Percentiles rank a stretch among this genome's conserved stretches.
phyloP scores from a whole-genome alignment of 1,284 basidiomycete species.

The Paramarasmius palmivorus region DNA sequence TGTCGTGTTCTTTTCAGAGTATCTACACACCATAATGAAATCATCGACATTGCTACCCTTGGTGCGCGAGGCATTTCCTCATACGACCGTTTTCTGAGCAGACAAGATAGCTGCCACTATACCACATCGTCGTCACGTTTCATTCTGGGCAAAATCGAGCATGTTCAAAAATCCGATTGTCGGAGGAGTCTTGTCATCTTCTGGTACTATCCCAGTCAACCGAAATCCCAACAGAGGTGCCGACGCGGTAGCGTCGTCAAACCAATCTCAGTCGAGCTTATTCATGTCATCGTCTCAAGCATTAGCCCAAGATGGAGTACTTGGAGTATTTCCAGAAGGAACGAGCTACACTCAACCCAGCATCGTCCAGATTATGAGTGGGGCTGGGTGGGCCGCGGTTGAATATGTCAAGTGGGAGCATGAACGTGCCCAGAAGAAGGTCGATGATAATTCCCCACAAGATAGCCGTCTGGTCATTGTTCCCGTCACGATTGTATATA shows the following conservation, averaged over 20 bases:
- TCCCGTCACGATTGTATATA: slow-evolving; percentile 74
- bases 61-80: slow-evolving; percentile 28
- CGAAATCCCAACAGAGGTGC: slow-evolving; percentile 34
- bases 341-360: slow-evolving; percentile 63
- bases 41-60: slow-evolving; percentile 57
- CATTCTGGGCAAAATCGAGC: slow-evolving; percentile 73
- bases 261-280: slow-evolving; percentile 51
- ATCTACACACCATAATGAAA: slow-evolving; percentile 69
- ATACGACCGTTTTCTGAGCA: slow-evolving; percentile 1
- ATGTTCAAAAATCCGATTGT: slow-evolving; percentile 65
- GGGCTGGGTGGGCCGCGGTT: slow-evolving; percentile 77
- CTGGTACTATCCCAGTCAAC: slow-evolving; percentile 77
- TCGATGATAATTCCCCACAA: slow-evolving; percentile 16
- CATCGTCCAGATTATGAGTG: slow-evolving; percentile 72
- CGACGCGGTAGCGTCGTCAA: slow-evolving; percentile 24
- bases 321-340: slow-evolving; percentile 81
- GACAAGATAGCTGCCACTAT: slow-evolving; percentile 46
- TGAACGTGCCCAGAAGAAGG: slow-evolving; percentile 21
- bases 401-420: slow-evolving; percentile 61
- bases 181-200: slow-evolving; percentile 58
- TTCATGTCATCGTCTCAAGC: slow-evolving; percentile 68
- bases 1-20: slow-evolving; percentile 35
- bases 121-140: slow-evolving; percentile 60
- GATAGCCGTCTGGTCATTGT: slow-evolving; percentile 48
- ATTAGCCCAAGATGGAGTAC: slow-evolving; percentile 55